Conservation (phyloP, 1,139 yeast genomes). For the Meyerozyma athensensis region DNA sequence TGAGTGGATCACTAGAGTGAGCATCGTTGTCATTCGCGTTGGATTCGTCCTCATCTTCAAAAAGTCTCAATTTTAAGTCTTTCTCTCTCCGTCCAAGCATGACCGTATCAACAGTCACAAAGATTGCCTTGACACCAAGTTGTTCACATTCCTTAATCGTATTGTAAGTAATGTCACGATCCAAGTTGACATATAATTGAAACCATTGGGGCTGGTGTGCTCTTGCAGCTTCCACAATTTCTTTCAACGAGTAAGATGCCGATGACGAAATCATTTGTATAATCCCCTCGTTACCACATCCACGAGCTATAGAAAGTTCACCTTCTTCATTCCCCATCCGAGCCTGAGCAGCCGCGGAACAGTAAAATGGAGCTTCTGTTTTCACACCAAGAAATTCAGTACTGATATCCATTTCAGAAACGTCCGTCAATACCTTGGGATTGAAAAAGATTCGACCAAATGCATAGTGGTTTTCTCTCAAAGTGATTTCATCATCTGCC, state of each 20-base stretch:
- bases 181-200: slow-evolving; percentile 79
- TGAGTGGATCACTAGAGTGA: neutral
- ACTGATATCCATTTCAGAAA: slow-evolving; percentile 7
- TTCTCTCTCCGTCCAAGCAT: slow-evolving; percentile 24
- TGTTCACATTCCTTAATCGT: slow-evolving; percentile 17
- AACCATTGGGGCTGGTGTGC: slow-evolving; percentile 73
- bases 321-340: slow-evolving; percentile 76
- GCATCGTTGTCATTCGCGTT: slow-evolving; percentile 2
- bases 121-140: slow-evolving; percentile 22
- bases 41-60: slow-evolving; percentile 5
- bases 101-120: slow-evolving; percentile 26
- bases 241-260: slow-evolving; percentile 72
- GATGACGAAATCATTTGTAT: slow-evolving; percentile 81
- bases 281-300: slow-evolving; percentile 62
- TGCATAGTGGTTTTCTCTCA: slow-evolving; percentile 30
- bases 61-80: slow-evolving; percentile 17
- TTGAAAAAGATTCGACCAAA: slow-evolving; percentile 33
- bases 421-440: slow-evolving; percentile 42
- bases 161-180: slow-evolving; percentile 24
- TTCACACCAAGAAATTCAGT: neutral
- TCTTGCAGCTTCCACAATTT: slow-evolving; percentile 54
- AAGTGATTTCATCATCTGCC: slow-evolving; percentile 27
- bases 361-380: slow-evolving; percentile 60
- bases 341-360: slow-evolving; percentile 78
- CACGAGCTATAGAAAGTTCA: slow-evolving; percentile 70